Evolutionary conservation across 805 yeast species (phyloP).

Genomic region (Hanseniaspora lindneri): DNA sequence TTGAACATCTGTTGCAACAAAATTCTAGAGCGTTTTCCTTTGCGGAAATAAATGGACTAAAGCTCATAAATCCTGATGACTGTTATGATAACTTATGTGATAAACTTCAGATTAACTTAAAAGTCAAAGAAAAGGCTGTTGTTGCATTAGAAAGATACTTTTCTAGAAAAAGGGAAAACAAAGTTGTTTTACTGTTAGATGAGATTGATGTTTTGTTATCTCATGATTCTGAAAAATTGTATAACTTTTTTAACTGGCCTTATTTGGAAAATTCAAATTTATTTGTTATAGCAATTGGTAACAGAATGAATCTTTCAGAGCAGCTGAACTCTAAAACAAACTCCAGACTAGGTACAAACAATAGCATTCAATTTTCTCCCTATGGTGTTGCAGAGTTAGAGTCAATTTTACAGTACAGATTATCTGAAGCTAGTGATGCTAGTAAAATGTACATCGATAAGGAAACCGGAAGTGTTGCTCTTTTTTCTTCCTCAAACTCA

Average conservation of each 20-base stretch:
- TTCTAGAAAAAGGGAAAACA: constrained; percentile 29
- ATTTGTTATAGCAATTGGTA: constrained; percentile 86
- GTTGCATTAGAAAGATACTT: constrained; percentile 62
- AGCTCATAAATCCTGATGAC: constrained; percentile 61
- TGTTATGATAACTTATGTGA: constrained; percentile 80
- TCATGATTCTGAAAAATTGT: constrained; percentile 72
- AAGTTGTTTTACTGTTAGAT: constrained; percentile 71
- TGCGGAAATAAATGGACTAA: constrained; percentile 83
- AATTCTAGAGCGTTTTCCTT: constrained; percentile 47
- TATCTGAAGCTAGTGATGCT: constrained; percentile 36
- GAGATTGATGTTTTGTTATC: constrained; percentile 88
- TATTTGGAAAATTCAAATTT: constrained; percentile 65
- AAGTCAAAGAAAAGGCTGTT: constrained; percentile 52
- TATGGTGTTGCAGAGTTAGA: constrained; percentile 71
- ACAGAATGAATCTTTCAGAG: constrained; percentile 95
- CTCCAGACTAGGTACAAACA: constrained; percentile 73
- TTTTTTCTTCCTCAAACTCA: constrained; percentile 23
- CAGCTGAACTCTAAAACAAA: constrained; percentile 80
- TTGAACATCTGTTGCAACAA: constrained; percentile 48
- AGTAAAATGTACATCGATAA: constrained; percentile 28
- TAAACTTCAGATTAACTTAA: constrained; percentile 34
- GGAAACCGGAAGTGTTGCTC: constrained; percentile 30
- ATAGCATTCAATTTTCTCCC: constrained; percentile 74
- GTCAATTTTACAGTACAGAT: constrained; percentile 58
- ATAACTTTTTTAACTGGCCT: constrained; percentile 97